Evolutionary conservation across 345 rosid genomes (phyloP).

Genomic region (Luvunga scandens): DNA sequence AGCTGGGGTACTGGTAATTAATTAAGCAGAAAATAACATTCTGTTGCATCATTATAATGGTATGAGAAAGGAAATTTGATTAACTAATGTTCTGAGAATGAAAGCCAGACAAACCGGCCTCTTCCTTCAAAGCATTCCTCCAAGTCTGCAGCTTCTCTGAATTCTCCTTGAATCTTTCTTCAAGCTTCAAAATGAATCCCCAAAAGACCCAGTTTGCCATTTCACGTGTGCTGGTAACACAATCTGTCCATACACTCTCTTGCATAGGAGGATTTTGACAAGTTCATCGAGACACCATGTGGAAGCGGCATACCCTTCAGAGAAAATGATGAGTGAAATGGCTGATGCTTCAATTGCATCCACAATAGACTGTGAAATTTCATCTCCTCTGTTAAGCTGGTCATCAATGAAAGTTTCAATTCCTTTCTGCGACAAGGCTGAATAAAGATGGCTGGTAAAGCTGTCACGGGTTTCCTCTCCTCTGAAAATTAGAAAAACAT

Average conservation of each 20-base stretch:
- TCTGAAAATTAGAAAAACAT: background rate
- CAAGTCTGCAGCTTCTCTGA: too few species aligned
- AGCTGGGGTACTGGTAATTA: background rate
- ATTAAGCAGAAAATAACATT: background rate
- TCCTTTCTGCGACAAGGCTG: background rate
- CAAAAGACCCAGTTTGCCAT: background rate
- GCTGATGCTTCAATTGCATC: background rate
- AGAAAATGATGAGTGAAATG: background rate
- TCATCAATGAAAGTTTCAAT: background rate
- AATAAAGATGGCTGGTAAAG: background rate
- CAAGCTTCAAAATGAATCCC: background rate
- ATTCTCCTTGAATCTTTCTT: too few species aligned
- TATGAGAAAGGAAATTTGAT: background rate
- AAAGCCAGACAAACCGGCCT: too few species aligned
- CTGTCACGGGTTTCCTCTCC: background rate
- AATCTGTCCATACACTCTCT: background rate
- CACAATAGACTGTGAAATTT: background rate
- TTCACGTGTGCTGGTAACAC: background rate
- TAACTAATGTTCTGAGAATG: too few species aligned
- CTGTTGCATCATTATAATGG: too few species aligned
- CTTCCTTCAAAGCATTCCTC: too few species aligned
- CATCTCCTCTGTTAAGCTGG: background rate
- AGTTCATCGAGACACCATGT: constrained; percentile 7
- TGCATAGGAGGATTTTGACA: background rate
- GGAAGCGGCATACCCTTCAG: constrained; percentile 1